phyloP scores from a whole-genome alignment of 192 early-diverging fungal genomes.

The Coemansia sp. region DNA sequence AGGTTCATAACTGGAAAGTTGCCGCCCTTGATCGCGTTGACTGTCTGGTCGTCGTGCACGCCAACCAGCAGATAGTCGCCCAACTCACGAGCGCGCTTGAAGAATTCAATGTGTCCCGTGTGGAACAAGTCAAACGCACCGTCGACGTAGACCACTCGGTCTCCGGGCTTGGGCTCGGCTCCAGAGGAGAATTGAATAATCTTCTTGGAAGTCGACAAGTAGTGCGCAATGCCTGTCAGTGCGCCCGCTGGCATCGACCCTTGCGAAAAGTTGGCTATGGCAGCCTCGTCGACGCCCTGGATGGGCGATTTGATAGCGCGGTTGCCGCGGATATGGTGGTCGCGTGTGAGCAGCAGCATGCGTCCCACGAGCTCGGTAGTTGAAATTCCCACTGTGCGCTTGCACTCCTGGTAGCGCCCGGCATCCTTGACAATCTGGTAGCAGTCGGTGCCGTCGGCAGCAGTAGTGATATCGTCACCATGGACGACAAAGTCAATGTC shows the following conservation, averaged over 20 bases:
- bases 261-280: constrained; percentile 50
- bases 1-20: constrained; percentile 96
- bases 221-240: constrained; percentile 77
- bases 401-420: constrained; percentile 93
- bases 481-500: constrained; percentile 95
- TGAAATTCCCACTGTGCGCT: constrained; percentile 94
- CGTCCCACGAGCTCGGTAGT: constrained; percentile 96
- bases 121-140: constrained; percentile 98
- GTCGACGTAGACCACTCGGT: constrained; percentile 92
- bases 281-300: constrained; percentile 59
- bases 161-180: constrained; percentile 72
- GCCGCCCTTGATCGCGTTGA: constrained; percentile 84
- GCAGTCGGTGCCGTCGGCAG: constrained; percentile 96
- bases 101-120: constrained; percentile 93
- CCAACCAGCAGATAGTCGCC: constrained; percentile 95
- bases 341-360: constrained; percentile 90
- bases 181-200: constrained; percentile 92
- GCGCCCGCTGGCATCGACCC: constrained; percentile 34
- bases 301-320: constrained; percentile 60
- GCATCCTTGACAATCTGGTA: constrained; percentile 96
- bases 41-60: constrained; percentile 89
- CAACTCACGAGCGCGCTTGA: constrained; percentile 80
- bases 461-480: constrained; percentile 97
- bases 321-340: constrained; percentile 78
- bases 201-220: constrained; percentile 83